These are phyloP conservation scores for Podaxis rugospora DNA, from an alignment of 768 basidiomycete genomes.

Conservation along the genomic window DNA sequence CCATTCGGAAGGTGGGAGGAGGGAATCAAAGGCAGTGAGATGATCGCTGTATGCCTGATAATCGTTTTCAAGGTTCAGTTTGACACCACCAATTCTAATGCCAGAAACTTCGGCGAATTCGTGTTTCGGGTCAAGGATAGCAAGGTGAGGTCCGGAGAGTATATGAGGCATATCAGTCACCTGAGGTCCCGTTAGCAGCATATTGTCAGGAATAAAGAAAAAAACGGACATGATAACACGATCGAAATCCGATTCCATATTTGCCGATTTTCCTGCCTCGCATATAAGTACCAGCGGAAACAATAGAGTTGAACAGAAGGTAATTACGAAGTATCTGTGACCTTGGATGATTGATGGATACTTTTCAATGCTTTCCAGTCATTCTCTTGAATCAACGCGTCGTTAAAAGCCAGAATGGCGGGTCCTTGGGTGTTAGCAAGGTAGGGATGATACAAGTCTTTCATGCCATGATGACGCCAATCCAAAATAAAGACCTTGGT, in stretches of 20 bases:
- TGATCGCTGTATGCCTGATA: constrained; percentile 23
- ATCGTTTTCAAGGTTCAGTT: constrained; percentile 23
- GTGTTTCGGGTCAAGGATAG: constrained; percentile 39
- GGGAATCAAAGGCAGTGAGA: constrained; percentile 25
- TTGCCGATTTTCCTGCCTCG: constrained; percentile 22
- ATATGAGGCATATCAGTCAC: constrained; percentile 47
- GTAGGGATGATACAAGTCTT: constrained; percentile 21
- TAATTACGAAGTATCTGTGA: constrained; percentile 16
- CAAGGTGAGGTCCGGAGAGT: constrained; percentile 34
- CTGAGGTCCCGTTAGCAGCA: constrained; percentile 20
- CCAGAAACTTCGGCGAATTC: constrained; percentile 24
- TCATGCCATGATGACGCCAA: constrained; percentile 19
- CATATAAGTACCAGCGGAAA: not conserved
- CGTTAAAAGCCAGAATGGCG: constrained; percentile 33
- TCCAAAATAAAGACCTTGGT: constrained; percentile 28
- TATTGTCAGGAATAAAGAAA: not conserved
- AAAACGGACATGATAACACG: constrained; percentile 22
- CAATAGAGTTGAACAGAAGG: not conserved
- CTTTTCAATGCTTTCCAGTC: constrained; percentile 36
- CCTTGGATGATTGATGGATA: constrained; percentile 29
- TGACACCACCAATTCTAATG: constrained; percentile 9
- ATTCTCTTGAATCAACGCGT: constrained; percentile 24
- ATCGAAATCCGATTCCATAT: constrained; percentile 23
- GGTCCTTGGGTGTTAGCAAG: constrained; percentile 31
- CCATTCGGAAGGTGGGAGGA: constrained; percentile 16